These are phyloP conservation scores for Astragalus membranaceus DNA, from an alignment of 306 rosid genomes.

Conservation along the genomic window DNA sequence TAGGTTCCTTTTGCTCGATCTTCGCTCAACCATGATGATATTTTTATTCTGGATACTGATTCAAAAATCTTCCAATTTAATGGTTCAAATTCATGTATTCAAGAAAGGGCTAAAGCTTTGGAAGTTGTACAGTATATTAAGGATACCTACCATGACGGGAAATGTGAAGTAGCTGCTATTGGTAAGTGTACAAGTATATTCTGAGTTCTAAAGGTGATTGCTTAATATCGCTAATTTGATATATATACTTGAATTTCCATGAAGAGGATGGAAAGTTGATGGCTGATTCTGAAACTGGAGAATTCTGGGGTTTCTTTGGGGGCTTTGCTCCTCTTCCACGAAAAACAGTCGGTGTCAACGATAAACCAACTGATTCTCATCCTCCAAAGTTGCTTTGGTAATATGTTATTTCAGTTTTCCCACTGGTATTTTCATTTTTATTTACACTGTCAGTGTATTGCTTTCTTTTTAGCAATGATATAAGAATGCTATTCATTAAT, in stretches of 20 bases:
- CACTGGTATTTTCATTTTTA: neutral
- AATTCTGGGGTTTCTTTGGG: conserved; percentile 94
- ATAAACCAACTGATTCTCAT: conserved; percentile 50
- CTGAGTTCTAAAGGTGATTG: conserved; percentile 7
- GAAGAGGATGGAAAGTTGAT: conserved; percentile 97
- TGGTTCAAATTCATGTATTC: conserved; percentile 87
- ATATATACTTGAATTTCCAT: conserved; percentile 21
- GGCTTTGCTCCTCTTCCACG: conserved; percentile 99
- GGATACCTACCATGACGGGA: conserved; percentile 92
- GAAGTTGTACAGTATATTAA: conserved; percentile 93
- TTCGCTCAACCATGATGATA: conserved; percentile 86
- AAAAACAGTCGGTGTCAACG: conserved; percentile 58
- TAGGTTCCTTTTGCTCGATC: conserved; percentile 88
- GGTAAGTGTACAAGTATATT: conserved; percentile 57
- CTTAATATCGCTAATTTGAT: conserved; percentile 28
- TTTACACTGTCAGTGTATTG: neutral
- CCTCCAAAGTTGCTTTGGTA: conserved; percentile 73
- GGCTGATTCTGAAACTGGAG: conserved; percentile 96
- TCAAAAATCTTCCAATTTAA: conserved; percentile 92
- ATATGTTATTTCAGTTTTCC: conserved; percentile 22
- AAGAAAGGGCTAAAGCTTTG: conserved; percentile 98
- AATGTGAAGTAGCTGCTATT: conserved; percentile 85
- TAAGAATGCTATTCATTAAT: neutral
- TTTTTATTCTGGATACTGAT: conserved; percentile 85
- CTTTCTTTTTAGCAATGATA: conserved; percentile 2